These are phyloP conservation scores for Lavandula angustifolia DNA, from an alignment of 257 asterid species.

Conservation along the genomic window DNA sequence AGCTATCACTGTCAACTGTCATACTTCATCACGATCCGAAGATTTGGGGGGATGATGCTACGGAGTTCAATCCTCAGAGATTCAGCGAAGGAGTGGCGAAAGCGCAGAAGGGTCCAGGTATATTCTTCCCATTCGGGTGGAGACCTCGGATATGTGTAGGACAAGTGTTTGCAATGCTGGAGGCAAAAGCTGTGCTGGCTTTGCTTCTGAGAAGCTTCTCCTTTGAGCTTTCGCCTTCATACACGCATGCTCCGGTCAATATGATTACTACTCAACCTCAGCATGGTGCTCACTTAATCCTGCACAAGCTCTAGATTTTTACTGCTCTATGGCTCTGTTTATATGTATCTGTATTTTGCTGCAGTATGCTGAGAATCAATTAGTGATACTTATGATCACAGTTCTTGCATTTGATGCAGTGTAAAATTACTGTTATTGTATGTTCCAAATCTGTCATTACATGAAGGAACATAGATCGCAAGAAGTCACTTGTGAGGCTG, in stretches of 20 bases:
- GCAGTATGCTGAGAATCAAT: too few species aligned
- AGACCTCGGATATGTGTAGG: slow-evolving; percentile 48
- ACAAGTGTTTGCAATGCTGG: slow-evolving; percentile 39
- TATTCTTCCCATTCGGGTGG: slow-evolving; percentile 50
- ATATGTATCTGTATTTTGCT: too few species aligned
- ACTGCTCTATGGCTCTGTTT: too few species aligned
- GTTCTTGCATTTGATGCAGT: too few species aligned
- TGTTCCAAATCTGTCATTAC: too few species aligned
- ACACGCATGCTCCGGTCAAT: slow-evolving; percentile 37
- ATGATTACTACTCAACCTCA: slow-evolving; percentile 37
- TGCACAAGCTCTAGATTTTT: slow-evolving; percentile 8
- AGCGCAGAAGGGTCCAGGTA: slow-evolving; percentile 34
- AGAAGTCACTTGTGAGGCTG: too few species aligned
- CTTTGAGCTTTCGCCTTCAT: slow-evolving; percentile 42
- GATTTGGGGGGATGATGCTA: too few species aligned
- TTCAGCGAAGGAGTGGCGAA: slow-evolving; percentile 40
- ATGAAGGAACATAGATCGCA: too few species aligned
- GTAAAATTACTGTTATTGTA: background rate
- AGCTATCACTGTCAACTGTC: too few species aligned
- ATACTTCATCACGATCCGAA: too few species aligned
- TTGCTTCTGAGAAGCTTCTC: slow-evolving; percentile 43
- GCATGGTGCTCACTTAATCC: slow-evolving; percentile 41
- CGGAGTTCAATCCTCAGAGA: slow-evolving; percentile 45
- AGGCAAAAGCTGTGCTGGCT: slow-evolving; percentile 40
- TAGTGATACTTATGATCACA: too few species aligned